Evolutionary conservation across 768 basidiomycete species (phyloP).

Genomic region (Sarcodon aspratus): DNA sequence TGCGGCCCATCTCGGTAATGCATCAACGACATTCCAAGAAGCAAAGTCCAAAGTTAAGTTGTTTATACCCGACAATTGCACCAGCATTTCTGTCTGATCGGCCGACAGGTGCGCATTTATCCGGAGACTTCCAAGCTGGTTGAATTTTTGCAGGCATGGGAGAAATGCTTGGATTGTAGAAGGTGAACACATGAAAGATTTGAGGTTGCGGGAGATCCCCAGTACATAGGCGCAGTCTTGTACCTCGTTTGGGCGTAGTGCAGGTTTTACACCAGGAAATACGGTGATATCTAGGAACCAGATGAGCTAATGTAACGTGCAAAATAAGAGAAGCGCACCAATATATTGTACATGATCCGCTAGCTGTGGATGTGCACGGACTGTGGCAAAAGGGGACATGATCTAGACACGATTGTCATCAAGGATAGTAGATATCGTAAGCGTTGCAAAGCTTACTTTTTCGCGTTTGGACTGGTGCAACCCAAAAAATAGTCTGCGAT

Average conservation of each 20-base stretch:
- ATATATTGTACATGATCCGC: slow-evolving; percentile 49
- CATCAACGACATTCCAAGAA: slow-evolving; percentile 51
- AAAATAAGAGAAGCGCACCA: slow-evolving; percentile 24
- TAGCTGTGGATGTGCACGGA: slow-evolving; percentile 39
- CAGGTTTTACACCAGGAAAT: slow-evolving; percentile 28
- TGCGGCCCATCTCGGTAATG: slow-evolving; percentile 44
- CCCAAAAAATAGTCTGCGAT: slow-evolving; percentile 44
- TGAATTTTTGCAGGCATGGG: slow-evolving; percentile 30
- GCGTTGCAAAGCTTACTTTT: slow-evolving; percentile 22
- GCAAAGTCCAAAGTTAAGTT: slow-evolving; percentile 43
- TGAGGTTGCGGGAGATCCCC: slow-evolving; percentile 36
- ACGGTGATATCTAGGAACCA: slow-evolving; percentile 33
- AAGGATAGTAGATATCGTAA: not conserved
- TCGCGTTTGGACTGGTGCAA: slow-evolving; percentile 42
- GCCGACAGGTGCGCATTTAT: slow-evolving; percentile 42
- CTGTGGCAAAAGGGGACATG: slow-evolving; percentile 49
- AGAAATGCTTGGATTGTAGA: slow-evolving; percentile 41
- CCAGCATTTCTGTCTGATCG: slow-evolving; percentile 34
- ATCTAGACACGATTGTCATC: slow-evolving; percentile 17
- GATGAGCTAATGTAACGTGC: slow-evolving; percentile 1
- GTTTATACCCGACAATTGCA: slow-evolving; percentile 26
- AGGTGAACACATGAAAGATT: slow-evolving; percentile 42
- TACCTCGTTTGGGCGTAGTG: slow-evolving; percentile 29
- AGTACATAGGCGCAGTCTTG: slow-evolving; percentile 39
- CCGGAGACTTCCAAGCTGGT: slow-evolving; percentile 33